These are phyloP conservation scores for Backusella parvicylindrica DNA, from an alignment of 192 early-diverging fungal genomes.

Conservation along the genomic window DNA sequence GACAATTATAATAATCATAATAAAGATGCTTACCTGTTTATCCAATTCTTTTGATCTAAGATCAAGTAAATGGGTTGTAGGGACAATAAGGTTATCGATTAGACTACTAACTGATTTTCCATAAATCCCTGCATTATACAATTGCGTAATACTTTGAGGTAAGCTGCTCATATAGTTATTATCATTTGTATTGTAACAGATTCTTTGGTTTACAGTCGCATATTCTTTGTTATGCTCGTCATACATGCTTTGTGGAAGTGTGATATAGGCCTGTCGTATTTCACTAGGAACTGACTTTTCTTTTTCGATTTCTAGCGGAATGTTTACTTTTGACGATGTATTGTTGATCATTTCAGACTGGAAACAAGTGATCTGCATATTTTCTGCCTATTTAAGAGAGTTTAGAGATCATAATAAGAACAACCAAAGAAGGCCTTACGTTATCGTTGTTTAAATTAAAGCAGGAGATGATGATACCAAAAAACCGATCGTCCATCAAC, in stretches of 20 bases:
- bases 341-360: conserved; percentile 31
- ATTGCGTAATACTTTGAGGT: conserved; percentile 38
- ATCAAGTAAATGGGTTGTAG: conserved; percentile 27
- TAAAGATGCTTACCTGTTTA: background rate
- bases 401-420: background rate
- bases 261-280: conserved; percentile 31
- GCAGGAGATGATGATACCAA: conserved; percentile 51
- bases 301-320: background rate
- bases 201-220: background rate
- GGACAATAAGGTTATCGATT: conserved; percentile 41
- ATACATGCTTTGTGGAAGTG: conserved; percentile 36
- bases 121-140: conserved; percentile 44
- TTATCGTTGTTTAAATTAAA: conserved; percentile 41
- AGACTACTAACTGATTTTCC: conserved; percentile 39
- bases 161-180: background rate
- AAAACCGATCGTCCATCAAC: conserved; percentile 45
- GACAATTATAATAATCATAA: background rate
- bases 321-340: conserved; percentile 7
- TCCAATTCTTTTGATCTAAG: conserved; percentile 6
- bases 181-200: background rate
- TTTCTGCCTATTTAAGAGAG: conserved; percentile 27
- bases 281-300: conserved; percentile 8
- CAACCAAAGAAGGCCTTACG: conserved; percentile 8
- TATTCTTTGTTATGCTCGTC: conserved; percentile 44
- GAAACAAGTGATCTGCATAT: conserved; percentile 46